Conservation (phyloP, 139 green algal species). For the Chlorella vulgaris region DNA sequence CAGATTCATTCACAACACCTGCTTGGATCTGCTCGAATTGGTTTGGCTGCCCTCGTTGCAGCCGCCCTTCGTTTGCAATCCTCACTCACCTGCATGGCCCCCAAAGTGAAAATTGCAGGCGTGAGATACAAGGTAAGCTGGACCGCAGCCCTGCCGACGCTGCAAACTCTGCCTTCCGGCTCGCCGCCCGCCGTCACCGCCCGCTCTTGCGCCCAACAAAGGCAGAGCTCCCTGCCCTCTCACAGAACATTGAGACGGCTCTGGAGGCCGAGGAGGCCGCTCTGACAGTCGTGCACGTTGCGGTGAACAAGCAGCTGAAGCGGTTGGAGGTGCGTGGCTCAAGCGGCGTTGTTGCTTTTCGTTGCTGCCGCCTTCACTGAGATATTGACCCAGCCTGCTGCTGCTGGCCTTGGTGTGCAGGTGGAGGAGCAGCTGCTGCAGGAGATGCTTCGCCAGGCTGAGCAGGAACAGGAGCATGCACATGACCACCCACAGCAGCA, state of each 20-base stretch:
- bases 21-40: too few relatives aligned
- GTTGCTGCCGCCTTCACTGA: not conserved
- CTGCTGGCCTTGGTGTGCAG: not conserved
- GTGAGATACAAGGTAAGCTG: conserved; percentile 7
- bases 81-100: not conserved
- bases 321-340: conserved; percentile 23
- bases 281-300: conserved; percentile 23
- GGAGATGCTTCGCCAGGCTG: conserved; percentile 15
- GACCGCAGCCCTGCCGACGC: not conserved
- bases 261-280: conserved; percentile 31
- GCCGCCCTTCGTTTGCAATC: too few relatives aligned
- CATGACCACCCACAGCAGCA: not conserved
- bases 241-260: conserved; percentile 35
- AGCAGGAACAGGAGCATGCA: not conserved
- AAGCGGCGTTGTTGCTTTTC: too few relatives aligned
- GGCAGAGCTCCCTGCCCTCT: not conserved
- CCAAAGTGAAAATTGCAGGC: not conserved
- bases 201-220: too few relatives aligned
- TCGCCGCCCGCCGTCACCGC: too few relatives aligned
- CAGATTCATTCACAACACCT: too few relatives aligned
- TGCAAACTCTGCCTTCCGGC: not conserved
- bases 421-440: conserved; percentile 29
- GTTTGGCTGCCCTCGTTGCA: too few relatives aligned
- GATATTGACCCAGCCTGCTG: not conserved
- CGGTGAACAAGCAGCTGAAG: conserved; percentile 29